Percentiles rank a stretch among this genome's conserved stretches.
These are phyloP conservation scores for Tarenaya hassleriana DNA, from an alignment of 345 rosid genomes.

Conservation along the genomic window DNA sequence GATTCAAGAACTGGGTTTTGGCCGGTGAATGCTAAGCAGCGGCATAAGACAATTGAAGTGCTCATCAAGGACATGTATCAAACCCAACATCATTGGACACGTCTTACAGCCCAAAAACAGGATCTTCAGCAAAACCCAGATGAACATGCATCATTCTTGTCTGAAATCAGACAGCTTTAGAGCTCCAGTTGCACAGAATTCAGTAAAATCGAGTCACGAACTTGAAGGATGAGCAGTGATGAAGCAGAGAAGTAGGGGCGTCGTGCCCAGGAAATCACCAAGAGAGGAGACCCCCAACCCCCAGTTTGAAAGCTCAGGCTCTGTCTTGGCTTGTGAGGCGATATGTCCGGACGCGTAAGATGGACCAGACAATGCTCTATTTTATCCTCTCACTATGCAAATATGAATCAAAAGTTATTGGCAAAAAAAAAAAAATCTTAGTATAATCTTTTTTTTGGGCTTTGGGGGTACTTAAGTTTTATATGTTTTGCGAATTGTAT, in stretches of 20 bases:
- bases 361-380: constrained; percentile 17
- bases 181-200: constrained; percentile 5
- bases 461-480: no score
- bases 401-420: no score
- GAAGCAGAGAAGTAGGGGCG: constrained; percentile 19
- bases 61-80: constrained; percentile 54
- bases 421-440: no score
- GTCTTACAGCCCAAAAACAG: constrained; percentile 18
- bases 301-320: neutral
- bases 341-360: constrained; percentile 1
- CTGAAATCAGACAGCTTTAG: constrained; percentile 20
- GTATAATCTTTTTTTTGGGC: no score
- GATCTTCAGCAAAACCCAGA: constrained; percentile 20
- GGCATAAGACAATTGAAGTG: constrained; percentile 48
- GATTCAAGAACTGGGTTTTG: constrained; percentile 20
- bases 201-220: neutral
- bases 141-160: constrained; percentile 21
- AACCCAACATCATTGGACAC: constrained; percentile 42
- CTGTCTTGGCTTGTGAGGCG: constrained; percentile 1
- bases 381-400: neutral
- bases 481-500: no score
- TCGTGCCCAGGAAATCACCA: constrained; percentile 12
- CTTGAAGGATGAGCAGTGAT: constrained; percentile 1
- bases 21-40: constrained; percentile 36
- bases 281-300: constrained; percentile 23